Conservation (phyloP, 352 stramenopile genomes). For the Phytopythium delawarense region DNA sequence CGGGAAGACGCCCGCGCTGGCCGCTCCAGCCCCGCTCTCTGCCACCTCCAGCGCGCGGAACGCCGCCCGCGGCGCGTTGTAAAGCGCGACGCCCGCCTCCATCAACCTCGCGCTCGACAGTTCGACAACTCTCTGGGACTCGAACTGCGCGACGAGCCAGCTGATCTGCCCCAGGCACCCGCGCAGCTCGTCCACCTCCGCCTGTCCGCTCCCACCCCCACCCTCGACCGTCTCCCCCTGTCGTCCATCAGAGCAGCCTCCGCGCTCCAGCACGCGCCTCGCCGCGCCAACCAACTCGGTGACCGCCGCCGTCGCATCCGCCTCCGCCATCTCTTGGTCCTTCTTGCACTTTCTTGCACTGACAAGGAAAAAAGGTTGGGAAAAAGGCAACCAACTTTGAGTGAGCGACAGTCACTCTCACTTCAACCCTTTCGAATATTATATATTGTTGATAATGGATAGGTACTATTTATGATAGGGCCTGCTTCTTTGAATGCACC, state of each 20-base stretch:
- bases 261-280: not conserved
- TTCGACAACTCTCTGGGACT: conserved; percentile 22
- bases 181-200: not conserved
- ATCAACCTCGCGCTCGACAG: conserved; percentile 35
- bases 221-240: not conserved
- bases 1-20: conserved; percentile 9
- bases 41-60: conserved; percentile 26
- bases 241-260: not conserved
- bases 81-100: conserved; percentile 58
- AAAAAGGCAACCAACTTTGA: not conserved
- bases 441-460: not conserved
- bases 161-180: conserved; percentile 25
- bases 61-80: conserved; percentile 51
- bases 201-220: not conserved
- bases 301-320: not conserved
- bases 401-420: not conserved
- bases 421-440: not conserved
- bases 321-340: not conserved
- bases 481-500: not conserved
- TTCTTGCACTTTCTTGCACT: conserved; percentile 1
- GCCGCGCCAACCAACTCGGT: not conserved
- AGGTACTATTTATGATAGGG: not conserved
- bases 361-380: not conserved
- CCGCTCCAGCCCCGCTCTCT: conserved; percentile 13
- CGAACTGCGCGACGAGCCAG: conserved; percentile 14